phyloP scores from a whole-genome alignment of 1,284 basidiomycete species.

The Sanghuangporus weigelae region DNA sequence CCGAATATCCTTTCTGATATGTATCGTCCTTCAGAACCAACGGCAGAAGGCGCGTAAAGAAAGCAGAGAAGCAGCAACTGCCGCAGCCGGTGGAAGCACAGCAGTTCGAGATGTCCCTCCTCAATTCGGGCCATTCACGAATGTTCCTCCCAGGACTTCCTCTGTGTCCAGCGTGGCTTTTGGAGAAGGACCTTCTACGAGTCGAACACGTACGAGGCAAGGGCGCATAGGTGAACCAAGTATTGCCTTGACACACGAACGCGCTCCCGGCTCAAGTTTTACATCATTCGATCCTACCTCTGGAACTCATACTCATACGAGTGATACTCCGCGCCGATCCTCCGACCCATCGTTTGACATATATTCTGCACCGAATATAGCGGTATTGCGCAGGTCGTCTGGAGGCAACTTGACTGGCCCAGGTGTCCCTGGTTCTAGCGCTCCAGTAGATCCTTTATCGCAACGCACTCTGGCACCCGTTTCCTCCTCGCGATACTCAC shows the following conservation, averaged over 20 bases:
- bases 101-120: neutral
- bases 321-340: neutral
- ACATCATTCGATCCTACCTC: neutral
- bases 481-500: neutral
- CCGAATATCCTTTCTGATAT: neutral
- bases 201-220: neutral
- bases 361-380: neutral
- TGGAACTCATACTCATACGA: neutral
- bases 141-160: neutral
- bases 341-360: constrained; percentile 1
- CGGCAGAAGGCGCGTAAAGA: constrained; percentile 18
- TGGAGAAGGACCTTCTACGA: neutral
- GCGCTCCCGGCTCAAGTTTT: neutral
- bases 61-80: constrained; percentile 1
- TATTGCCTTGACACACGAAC: neutral
- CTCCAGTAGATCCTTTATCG: neutral
- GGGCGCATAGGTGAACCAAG: neutral
- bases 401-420: constrained; percentile 7
- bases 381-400: neutral
- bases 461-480: neutral
- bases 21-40: constrained; percentile 12
- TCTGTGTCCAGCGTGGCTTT: neutral
- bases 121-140: constrained; percentile 1
- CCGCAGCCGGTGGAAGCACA: neutral
- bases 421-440: constrained; percentile 12